Evolutionary conservation across 2,329 filamentous ascomycete genomes (phyloP).

Genomic region (Venturiaceae sp.): DNA sequence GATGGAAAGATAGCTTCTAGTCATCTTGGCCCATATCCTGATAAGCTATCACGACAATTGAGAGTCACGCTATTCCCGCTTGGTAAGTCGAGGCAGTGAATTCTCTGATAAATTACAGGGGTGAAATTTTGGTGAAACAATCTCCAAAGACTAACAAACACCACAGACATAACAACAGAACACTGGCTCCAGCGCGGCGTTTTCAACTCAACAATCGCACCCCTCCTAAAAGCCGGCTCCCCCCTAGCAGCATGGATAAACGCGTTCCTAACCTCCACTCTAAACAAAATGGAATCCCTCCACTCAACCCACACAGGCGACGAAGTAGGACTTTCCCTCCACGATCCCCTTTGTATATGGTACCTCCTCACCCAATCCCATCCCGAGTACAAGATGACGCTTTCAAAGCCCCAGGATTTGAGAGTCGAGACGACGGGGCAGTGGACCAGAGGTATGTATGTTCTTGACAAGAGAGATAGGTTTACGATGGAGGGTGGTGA

Average conservation of each 20-base stretch:
- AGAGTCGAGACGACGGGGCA: slow-evolving; percentile 83
- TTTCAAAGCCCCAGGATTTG: slow-evolving; percentile 58
- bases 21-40: slow-evolving; percentile 31
- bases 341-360: slow-evolving; percentile 35
- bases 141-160: neutral
- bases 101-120: too few species aligned
- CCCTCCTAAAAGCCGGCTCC: slow-evolving; percentile 20
- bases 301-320: slow-evolving; percentile 22
- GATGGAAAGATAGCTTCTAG: neutral
- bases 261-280: slow-evolving; percentile 36
- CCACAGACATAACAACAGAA: slow-evolving; percentile 31
- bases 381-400: neutral
- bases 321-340: slow-evolving; percentile 29
- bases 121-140: too few species aligned
- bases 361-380: slow-evolving; percentile 17
- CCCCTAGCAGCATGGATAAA: slow-evolving; percentile 36
- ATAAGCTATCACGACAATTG: slow-evolving; percentile 28
- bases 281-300: slow-evolving; percentile 33
- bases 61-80: slow-evolving; percentile 38
- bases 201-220: slow-evolving; percentile 22
- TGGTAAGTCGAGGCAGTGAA: slow-evolving; percentile 16
- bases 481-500: slow-evolving; percentile 27
- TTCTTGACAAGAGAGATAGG: slow-evolving; percentile 60
- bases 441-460: slow-evolving; percentile 89
- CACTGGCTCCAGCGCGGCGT: slow-evolving; percentile 31